Evolutionary conservation across 768 basidiomycete species (phyloP), one percentile per base, ranked within the genome.

Genomic region (Leccinum truebloodii): DNA sequence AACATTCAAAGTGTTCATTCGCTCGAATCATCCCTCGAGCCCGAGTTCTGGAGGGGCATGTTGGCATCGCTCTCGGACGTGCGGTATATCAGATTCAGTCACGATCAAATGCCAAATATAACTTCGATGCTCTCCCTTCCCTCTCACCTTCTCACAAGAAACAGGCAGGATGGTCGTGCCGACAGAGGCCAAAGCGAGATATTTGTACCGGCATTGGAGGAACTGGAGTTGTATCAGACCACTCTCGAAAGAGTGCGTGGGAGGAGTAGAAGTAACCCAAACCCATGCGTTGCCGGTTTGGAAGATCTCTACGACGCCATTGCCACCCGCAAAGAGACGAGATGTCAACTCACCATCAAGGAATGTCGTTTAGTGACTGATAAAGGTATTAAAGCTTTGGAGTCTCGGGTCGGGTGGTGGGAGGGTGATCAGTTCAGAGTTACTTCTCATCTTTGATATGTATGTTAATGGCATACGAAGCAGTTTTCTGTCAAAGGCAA

Each of bases 21-120:
- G 3, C 10, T 20, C 4, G 5, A 0, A 20, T 5, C 9, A 20
- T 12, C n/a, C 2, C 4, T 20, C 9, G 3, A 4, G n/a, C n/a
- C n/a, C n/a, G 10, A 44, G n/a, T 44, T 44, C 41, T 44, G 41
- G 41, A 20, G 41, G n/a, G 39, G 9, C 39, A 44, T 44, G 9
- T 44, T 44, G 41, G n/a, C 18, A 9, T 41, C 2, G 3, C 41
- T 41, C n/a, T 10, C 41, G 9, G 9, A 10, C 9, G 41, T n/a
- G n/a, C n/a, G 41, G 41, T 10, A 20, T 44, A 44, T 44, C 18
- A n/a, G 3, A 41, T 9, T 41, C 8, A 18, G 39, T 41, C 18
- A 16, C 7, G 3, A 5, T 14, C 14, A 3, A 9, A n/a, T 41
- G 39, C 39, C 39, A 3, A 9, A 41, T 7, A 41, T 41, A 41